These are phyloP conservation scores for Trichomonas tenax DNA, from an alignment of 208 protist genomes.

Conservation along the genomic window DNA sequence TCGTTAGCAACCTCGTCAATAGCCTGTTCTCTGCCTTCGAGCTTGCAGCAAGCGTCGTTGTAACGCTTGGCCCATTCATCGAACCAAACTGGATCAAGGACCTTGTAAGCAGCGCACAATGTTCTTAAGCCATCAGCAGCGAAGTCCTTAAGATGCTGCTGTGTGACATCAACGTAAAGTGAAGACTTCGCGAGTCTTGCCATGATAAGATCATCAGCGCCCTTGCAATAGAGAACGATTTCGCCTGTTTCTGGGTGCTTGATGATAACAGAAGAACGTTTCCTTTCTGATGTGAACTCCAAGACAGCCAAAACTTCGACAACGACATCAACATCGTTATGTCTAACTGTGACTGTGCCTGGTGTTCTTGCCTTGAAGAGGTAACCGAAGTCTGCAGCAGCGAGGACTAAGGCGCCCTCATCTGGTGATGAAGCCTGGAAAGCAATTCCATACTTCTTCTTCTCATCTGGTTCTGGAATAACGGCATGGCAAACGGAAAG, in stretches of 20 bases:
- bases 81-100: background rate
- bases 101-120: background rate
- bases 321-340: background rate
- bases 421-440: slow-evolving; percentile 34
- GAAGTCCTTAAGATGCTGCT: background rate
- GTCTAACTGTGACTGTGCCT: background rate
- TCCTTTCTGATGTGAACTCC: slow-evolving; percentile 88
- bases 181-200: background rate
- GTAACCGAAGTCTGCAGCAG: slow-evolving; percentile 1
- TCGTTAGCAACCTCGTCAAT: slow-evolving; percentile 20
- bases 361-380: background rate
- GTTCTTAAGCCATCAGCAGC: slow-evolving; percentile 25
- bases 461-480: background rate
- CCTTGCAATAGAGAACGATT: slow-evolving; percentile 13
- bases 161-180: background rate
- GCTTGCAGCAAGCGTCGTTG: background rate
- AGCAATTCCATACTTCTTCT: background rate
- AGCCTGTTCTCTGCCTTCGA: background rate
- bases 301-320: slow-evolving; percentile 52
- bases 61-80: background rate
- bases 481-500: slow-evolving; percentile 22
- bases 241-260: slow-evolving; percentile 31
- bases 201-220: slow-evolving; percentile 22
- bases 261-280: slow-evolving; percentile 94
- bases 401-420: slow-evolving; percentile 27